Base-by-base conservation (phyloP, 2,329 filamentous ascomycete genomes). In the Fusarium incarnatum region DNA sequence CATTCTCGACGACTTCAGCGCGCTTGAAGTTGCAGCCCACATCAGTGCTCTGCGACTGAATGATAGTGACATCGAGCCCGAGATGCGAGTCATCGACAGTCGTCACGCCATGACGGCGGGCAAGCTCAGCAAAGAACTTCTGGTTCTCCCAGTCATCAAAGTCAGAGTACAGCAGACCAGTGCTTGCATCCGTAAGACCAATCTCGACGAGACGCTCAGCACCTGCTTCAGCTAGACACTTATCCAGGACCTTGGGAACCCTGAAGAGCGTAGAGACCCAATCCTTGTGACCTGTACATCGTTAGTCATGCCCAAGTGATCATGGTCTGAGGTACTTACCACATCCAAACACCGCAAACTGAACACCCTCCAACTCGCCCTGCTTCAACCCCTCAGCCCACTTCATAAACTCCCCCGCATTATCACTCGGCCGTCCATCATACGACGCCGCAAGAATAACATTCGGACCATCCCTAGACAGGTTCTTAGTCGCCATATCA, bases 101-200 rank as follows among this genome's bases (percentile, higher is more conserved):
- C 1, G 50, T 34, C 5, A 61, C 45, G 0, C 68, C 72, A 49
- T 84, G 81, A 64, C 80, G 82, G 1, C 81, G 78, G 12, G 80
- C 78, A 6, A 92, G 82, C 56, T 81, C 81, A 0, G 84, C 83
- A 79, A 83, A 86, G 7, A 86, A 76, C 2, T 79, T 76, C 2
- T 84, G 82, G 65, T 92, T 89, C 64, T 89, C 85, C 91, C 91
- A 93, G 15, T 81, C 80, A 67, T 93, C 90, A 67, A 93, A 84
- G 59, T 89, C 87, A 54, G 85, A 85, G 67, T 92, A 91, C 80
- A 92, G 88, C 70, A 92, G 88, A 8, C 88, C 84, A 9, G 83
- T 81, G 1, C 88, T 86, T 3, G 86, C 90, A 72, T 93, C 88
- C 0, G 88, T 86, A 5, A 83, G 77, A 7, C 89, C 89, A 28